phyloP scores from a whole-genome alignment of 257 asterid species.

The Nicotiana attenuata region DNA sequence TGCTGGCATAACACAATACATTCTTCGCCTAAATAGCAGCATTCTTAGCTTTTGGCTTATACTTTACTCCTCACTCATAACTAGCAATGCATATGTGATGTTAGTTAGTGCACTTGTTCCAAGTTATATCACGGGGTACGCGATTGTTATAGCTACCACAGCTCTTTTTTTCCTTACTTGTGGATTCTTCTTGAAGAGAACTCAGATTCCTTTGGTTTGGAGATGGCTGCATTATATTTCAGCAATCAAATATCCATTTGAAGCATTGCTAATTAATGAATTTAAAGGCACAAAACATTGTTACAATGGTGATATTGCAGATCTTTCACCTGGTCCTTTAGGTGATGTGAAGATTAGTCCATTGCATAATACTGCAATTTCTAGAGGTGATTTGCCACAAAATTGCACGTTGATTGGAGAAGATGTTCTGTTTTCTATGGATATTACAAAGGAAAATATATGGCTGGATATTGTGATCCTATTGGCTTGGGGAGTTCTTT shows the following conservation, averaged over 20 bases:
- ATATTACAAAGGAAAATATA: slow-evolving; percentile 39
- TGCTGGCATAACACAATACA: slow-evolving; percentile 51
- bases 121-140: slow-evolving; percentile 81
- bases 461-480: slow-evolving; percentile 55
- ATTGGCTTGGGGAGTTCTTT: slow-evolving; percentile 62
- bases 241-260: slow-evolving; percentile 88
- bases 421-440: slow-evolving; percentile 62
- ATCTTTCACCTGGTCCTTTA: slow-evolving; percentile 78
- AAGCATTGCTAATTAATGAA: slow-evolving; percentile 72
- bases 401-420: slow-evolving; percentile 66
- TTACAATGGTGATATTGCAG: slow-evolving; percentile 40
- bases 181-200: slow-evolving; percentile 74
- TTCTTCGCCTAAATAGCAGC: slow-evolving; percentile 44
- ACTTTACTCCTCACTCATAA: slow-evolving; percentile 67
- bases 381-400: slow-evolving; percentile 10
- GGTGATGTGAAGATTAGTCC: slow-evolving; percentile 59
- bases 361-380: slow-evolving; percentile 42
- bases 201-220: slow-evolving; percentile 67
- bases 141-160: slow-evolving; percentile 83
- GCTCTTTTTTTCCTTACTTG: slow-evolving; percentile 87
- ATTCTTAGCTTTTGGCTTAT: slow-evolving; percentile 61
- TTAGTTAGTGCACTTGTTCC: slow-evolving; percentile 83
- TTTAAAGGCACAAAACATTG: slow-evolving; percentile 54
- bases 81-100: slow-evolving; percentile 88
- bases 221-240: slow-evolving; percentile 81